phyloP scores from a whole-genome alignment of 2,329 filamentous ascomycete genomes.

The Helicocarpus griseus region DNA sequence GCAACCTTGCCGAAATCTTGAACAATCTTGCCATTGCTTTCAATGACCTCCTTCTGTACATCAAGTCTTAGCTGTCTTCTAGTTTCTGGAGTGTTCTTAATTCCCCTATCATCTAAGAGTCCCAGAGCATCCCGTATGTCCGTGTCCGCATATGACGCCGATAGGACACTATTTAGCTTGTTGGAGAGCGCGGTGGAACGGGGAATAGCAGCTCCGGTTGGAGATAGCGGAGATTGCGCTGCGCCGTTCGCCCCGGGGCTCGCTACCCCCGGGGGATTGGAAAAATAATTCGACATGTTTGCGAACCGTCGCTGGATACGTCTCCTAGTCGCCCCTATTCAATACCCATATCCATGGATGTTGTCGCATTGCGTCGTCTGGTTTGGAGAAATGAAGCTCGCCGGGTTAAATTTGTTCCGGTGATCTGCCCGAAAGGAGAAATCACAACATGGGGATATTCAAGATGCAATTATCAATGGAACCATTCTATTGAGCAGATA shows the following conservation, averaged over 20 bases:
- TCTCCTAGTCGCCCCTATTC: not conserved
- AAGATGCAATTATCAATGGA: not conserved
- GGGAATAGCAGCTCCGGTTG: constrained; percentile 1
- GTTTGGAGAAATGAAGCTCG: not conserved
- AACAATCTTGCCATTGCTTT: constrained; percentile 83
- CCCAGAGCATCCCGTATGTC: constrained; percentile 80
- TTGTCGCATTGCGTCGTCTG: too few relatives aligned
- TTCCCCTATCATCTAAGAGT: constrained; percentile 61
- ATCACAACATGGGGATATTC: not conserved
- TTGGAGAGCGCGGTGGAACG: constrained; percentile 59
- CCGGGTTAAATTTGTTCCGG: constrained; percentile 2
- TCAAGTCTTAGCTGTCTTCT: constrained; percentile 71
- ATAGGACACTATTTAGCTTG: constrained; percentile 76
- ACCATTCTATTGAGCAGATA: not conserved
- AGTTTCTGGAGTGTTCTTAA: constrained; percentile 67
- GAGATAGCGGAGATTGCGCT: constrained; percentile 1
- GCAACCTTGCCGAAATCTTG: constrained; percentile 81
- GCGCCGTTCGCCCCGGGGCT: constrained; percentile 6
- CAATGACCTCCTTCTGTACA: constrained; percentile 83
- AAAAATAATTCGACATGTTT: constrained; percentile 9
- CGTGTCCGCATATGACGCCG: constrained; percentile 82
- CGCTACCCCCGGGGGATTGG: not conserved
- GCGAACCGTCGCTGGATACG: not conserved
- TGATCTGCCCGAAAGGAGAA: not conserved
- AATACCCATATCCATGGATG: not conserved